These are phyloP conservation scores for Aspergillus fumigatus DNA, from an alignment of 2,329 filamentous ascomycete species.

Conservation along the genomic window DNA sequence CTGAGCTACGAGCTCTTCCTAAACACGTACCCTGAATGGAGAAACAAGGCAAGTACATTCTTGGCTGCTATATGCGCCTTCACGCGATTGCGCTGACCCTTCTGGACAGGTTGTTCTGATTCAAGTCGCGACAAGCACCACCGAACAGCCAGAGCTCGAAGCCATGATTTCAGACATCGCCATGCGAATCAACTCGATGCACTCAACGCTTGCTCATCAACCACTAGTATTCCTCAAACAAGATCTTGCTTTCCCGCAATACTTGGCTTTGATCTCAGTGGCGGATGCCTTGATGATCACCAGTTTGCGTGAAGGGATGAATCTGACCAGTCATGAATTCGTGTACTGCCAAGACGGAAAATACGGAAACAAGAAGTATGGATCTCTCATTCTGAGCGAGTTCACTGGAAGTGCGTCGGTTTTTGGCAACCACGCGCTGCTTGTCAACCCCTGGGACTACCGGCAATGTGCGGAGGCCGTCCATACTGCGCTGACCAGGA, in stretches of 20 bases:
- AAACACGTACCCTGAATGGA: constrained; percentile 88
- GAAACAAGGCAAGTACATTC: constrained; percentile 55
- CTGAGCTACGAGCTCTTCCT: constrained; percentile 89
- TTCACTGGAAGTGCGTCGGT: constrained; percentile 90
- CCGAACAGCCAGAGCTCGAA: constrained; percentile 81
- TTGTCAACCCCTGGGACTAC: constrained; percentile 96
- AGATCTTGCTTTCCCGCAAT: constrained; percentile 88
- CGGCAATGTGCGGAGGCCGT: constrained; percentile 82
- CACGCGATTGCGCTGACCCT: not conserved
- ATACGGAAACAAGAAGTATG: constrained; percentile 69
- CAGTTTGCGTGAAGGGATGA: constrained; percentile 95
- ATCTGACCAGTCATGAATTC: constrained; percentile 90
- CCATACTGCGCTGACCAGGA: constrained; percentile 76
- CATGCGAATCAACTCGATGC: constrained; percentile 85
- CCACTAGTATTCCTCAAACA: constrained; percentile 92
- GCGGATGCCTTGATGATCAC: constrained; percentile 93
- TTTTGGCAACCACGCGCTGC: constrained; percentile 73
- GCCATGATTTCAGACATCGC: constrained; percentile 90
- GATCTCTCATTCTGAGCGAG: constrained; percentile 86
- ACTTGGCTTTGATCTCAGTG: constrained; percentile 83
- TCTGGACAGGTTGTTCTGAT: constrained; percentile 68
- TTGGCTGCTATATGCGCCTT: not conserved
- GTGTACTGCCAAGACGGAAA: constrained; percentile 87
- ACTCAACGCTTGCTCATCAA: constrained; percentile 86
- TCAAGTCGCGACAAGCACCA: constrained; percentile 87